phyloP scores from a whole-genome alignment of 2,329 filamentous ascomycete species.

The Aspergillus aculeatinus region DNA sequence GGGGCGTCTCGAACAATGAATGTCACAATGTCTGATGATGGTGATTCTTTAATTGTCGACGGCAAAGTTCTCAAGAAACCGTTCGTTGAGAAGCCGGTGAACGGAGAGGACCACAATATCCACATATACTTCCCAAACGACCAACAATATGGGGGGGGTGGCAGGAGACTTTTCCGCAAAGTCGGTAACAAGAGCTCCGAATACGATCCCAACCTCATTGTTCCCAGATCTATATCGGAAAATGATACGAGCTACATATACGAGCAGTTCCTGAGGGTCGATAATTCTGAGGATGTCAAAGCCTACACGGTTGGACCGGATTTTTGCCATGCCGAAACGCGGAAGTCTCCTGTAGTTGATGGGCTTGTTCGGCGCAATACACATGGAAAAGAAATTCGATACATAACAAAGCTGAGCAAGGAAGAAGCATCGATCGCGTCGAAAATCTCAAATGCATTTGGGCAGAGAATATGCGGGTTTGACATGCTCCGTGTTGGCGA shows the following conservation, averaged over 20 bases:
- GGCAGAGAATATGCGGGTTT: slow-evolving; percentile 93
- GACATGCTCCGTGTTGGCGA: slow-evolving; percentile 85
- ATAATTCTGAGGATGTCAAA: slow-evolving; percentile 97
- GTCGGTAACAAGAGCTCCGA: slow-evolving; percentile 99
- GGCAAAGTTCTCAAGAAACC: slow-evolving; percentile 80
- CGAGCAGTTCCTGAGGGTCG: slow-evolving; percentile 93
- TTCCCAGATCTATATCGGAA: slow-evolving; percentile 80
- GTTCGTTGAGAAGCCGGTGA: slow-evolving; percentile 98
- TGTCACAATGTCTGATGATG: slow-evolving; percentile 85
- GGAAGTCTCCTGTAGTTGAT: slow-evolving; percentile 96
- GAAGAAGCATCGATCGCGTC: slow-evolving; percentile 84
- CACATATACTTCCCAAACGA: slow-evolving; percentile 89
- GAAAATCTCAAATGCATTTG: slow-evolving; percentile 87
- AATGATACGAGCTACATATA: slow-evolving; percentile 85
- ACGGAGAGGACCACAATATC: slow-evolving; percentile 97
- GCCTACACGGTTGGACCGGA: slow-evolving; percentile 92
- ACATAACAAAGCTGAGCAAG: slow-evolving; percentile 79
- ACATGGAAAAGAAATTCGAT: slow-evolving; percentile 94
- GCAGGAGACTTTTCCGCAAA: slow-evolving; percentile 89
- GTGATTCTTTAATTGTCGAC: slow-evolving; percentile 84
- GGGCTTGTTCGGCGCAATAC: slow-evolving; percentile 94
- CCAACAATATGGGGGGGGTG: slow-evolving; percentile 76
- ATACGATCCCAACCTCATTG: slow-evolving; percentile 72
- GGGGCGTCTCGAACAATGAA: slow-evolving; percentile 58
- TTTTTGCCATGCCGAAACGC: slow-evolving; percentile 94